These are phyloP conservation scores for Bretschneidera sinensis DNA, from an alignment of 345 rosid genomes.

Conservation along the genomic window DNA sequence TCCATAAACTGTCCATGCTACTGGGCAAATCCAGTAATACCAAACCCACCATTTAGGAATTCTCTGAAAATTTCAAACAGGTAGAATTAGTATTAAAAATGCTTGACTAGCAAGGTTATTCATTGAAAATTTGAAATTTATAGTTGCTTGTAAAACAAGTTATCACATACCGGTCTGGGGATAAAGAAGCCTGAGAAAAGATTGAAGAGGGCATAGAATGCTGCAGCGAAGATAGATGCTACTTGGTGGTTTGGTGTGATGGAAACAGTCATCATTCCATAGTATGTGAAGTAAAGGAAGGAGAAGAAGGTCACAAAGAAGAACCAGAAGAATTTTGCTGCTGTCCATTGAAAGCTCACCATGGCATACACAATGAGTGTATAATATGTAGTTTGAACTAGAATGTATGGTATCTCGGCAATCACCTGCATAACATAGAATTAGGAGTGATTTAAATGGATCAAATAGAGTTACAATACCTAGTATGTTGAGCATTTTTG, in stretches of 20 bases:
- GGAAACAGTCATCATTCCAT: constrained; percentile 92
- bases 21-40: constrained; percentile 91
- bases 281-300: constrained; percentile 91
- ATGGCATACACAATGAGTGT: constrained; percentile 66
- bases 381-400: constrained; percentile 58
- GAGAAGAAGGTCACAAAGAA: constrained; percentile 76
- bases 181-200: constrained; percentile 87
- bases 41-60: constrained; percentile 92
- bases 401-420: constrained; percentile 60
- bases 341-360: constrained; percentile 75
- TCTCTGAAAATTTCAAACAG: constrained; percentile 30
- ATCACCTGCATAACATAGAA: constrained; percentile 48
- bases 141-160: constrained; percentile 11
- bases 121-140: too few species aligned
- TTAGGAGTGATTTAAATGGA: too few species aligned
- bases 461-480: neutral
- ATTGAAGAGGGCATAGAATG: constrained; percentile 70
- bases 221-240: constrained; percentile 67
- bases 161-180: constrained; percentile 60
- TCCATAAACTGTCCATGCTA: constrained; percentile 84
- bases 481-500: too few species aligned
- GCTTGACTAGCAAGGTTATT: too few species aligned
- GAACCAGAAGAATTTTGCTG: constrained; percentile 77
- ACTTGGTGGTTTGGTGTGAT: constrained; percentile 82
- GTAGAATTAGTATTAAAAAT: neutral